These are phyloP conservation scores for Naganishia kalamii DNA, from an alignment of 768 basidiomycete genomes.

Conservation along the genomic window DNA sequence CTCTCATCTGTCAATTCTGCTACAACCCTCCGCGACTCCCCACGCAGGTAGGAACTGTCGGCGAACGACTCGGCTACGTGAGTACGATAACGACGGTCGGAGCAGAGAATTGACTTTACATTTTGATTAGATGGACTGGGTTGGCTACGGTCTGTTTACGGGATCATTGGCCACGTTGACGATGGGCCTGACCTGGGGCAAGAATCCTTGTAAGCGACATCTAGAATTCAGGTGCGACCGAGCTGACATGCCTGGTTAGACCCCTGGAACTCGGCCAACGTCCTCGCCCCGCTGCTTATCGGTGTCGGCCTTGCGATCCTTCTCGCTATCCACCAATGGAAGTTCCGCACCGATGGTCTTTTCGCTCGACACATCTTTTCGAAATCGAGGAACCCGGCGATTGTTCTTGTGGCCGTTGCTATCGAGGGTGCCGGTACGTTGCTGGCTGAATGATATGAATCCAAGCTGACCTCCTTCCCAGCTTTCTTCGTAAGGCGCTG, in stretches of 20 bases:
- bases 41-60: neutral
- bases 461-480: neutral
- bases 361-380: slow-evolving; percentile 14
- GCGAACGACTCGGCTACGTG: neutral
- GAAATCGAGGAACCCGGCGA: slow-evolving; percentile 2
- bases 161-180: neutral
- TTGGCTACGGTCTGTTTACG: slow-evolving; percentile 5
- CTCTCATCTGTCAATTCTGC: slow-evolving; percentile 6
- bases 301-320: neutral
- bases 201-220: slow-evolving; percentile 6
- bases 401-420: neutral
- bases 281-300: slow-evolving; percentile 7
- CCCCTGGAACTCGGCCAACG: slow-evolving; percentile 6
- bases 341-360: slow-evolving; percentile 1
- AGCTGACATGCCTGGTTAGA: neutral
- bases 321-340: neutral
- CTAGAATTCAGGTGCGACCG: neutral
- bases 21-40: slow-evolving; percentile 3
- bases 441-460: neutral
- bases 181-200: slow-evolving; percentile 5
- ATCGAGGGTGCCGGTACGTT: slow-evolving; percentile 9
- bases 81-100: neutral
- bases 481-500: neutral
- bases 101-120: neutral
- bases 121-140: slow-evolving; percentile 5